Base-by-base conservation (phyloP, 208 protist genomes). In the Trypanosoma mega region DNA sequence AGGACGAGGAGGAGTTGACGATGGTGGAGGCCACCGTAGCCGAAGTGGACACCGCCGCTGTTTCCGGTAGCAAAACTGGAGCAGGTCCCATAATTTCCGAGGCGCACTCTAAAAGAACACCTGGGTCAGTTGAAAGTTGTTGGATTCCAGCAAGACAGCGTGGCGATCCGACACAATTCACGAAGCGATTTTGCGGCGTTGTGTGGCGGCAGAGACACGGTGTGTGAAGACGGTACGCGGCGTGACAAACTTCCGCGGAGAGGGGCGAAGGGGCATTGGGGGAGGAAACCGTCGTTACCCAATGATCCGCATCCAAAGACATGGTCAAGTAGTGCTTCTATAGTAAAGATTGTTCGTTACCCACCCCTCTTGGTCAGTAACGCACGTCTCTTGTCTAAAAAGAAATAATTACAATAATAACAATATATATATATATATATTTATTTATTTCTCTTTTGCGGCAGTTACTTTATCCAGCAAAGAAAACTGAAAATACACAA, bases 81-180 rank as follows among this genome's bases (percentile, higher is more conserved):
- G 63, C 74, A 2, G 74, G 65, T 18, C 84, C 80, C 29, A 80
- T 67, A 9, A 71, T 44, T 16, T 61, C 59, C 8, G 41, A 55
- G 33, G 76, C 45, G 44, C 70, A 82, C 18, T 85, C 72, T 41
- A 68, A 50, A 0, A 82, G 21, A 12, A 73, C 70, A 2, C 44
- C 54, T 8, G 55, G 51, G 37, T 80, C 64, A 18, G 50, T 73
- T 21, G 61, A 58, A 11, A 91, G 58, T 4, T 39, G 54, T 43
- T 69, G 67, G 39, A 87, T 58, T 0, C 84, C 84, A 5, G 62
- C 58, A 57, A 87, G 70, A 65, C 84, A 91, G 23, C 30, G 45
- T 31, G 84, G 79, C 23, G 79, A 80, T 33, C 73, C 74, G 4
- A 53, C 39, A 55, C 84, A 91, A 63, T 84, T 81, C 51, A 72